Conservation (phyloP, 2,329 filamentous ascomycete genomes). For the Neocucurbitaria cava region DNA sequence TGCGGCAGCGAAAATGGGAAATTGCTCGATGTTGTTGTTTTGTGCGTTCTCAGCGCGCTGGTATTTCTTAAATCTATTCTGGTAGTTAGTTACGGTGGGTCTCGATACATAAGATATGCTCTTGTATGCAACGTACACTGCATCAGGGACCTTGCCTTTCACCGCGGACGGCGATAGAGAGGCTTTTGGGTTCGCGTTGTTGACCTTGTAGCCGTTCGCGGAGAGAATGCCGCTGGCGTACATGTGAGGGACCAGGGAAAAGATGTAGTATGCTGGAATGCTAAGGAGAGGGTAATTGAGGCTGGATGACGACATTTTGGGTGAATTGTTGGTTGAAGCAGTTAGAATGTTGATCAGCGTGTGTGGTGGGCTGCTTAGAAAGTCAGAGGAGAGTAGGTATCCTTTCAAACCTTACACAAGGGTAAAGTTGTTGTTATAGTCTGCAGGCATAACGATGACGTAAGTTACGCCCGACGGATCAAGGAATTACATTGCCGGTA, state of each 20-base stretch:
- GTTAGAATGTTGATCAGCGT: background rate
- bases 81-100: background rate
- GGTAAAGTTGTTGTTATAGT: background rate
- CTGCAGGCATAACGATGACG: background rate
- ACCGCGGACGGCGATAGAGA: constrained; percentile 26
- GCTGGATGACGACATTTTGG: constrained; percentile 23
- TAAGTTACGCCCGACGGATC: too few relatives aligned
- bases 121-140: constrained; percentile 19
- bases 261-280: constrained; percentile 37
- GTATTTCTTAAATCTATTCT: constrained; percentile 28
- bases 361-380: background rate
- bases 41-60: constrained; percentile 37
- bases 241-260: constrained; percentile 28
- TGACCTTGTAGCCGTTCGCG: constrained; percentile 26
- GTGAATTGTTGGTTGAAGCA: background rate
- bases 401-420: background rate
- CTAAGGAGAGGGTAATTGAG: constrained; percentile 36
- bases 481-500: too few relatives aligned
- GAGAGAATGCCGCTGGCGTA: constrained; percentile 25
- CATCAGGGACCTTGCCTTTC: constrained; percentile 35
- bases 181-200: constrained; percentile 36
- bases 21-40: constrained; percentile 32
- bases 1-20: constrained; percentile 33
- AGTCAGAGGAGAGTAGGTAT: background rate
- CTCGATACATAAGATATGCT: too few relatives aligned